Evolutionary conservation across 2,329 filamentous ascomycete genomes (phyloP), one percentile per base, ranked within the genome.

Genomic region (Fusarium tupiense): DNA sequence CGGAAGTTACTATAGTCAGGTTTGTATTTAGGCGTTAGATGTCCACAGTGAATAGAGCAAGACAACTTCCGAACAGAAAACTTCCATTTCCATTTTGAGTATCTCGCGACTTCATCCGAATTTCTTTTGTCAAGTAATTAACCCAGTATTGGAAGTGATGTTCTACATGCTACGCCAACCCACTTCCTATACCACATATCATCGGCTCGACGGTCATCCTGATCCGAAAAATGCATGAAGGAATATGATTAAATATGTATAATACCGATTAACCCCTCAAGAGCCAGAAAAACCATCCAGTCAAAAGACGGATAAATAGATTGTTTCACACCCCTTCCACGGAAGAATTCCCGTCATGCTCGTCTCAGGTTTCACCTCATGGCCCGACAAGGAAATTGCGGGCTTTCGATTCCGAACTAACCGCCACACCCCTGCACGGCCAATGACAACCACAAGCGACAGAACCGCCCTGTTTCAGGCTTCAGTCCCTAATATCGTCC

Each of bases 291-390:
- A 29, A 1, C 3, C 14, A 17, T 24, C 56, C 56, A 58, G 56
- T 56, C 24, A 41, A 58, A 52, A 59, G 69, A 38, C 71, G 71
- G 71, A 73, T 57, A 73, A 73, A 57, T 74, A 20, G 7, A 22
- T 24, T 62, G 71, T 73, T 73, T 73, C 71, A 73, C n/a, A 71
- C 67, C 71, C 49, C 71, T 44, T 63, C 33, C 38, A 58, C 67
- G 71, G 71, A 57, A 67, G 63, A 73, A 71, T 63, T 63, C 29
- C 67, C 54, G 20, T 24, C 20, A 53, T 41, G 22, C 17, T 33
- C 33, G 69, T 72, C 59, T 72, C 63, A 72, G 69, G 69, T 69
- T 60, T 33, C 35, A 31, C n/a, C 35, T 47, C 66, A 47, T 60
- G 31, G 19, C 65, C 65, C 67, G 65, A 69, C 58, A 64, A 54